These are phyloP conservation scores for Rhodotorula sp. DNA, from an alignment of 1,284 basidiomycete species.

Conservation along the genomic window DNA sequence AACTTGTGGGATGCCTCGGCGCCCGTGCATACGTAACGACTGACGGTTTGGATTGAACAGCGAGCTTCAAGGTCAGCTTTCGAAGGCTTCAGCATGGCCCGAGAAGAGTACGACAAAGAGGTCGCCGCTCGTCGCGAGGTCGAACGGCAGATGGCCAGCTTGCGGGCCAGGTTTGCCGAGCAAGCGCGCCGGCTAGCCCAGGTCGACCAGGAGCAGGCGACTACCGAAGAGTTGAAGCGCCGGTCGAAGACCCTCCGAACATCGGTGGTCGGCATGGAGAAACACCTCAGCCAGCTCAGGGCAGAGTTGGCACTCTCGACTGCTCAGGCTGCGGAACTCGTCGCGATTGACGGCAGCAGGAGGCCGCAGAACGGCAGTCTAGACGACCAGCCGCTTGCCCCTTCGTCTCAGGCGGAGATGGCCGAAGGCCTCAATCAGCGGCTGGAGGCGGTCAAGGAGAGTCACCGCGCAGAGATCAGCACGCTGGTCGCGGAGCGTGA, in stretches of 20 bases:
- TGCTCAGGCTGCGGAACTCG: slow-evolving; percentile 89
- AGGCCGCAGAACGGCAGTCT: slow-evolving; percentile 4
- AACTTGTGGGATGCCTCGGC: not conserved
- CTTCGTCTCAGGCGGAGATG: slow-evolving; percentile 24
- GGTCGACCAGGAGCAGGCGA: slow-evolving; percentile 66
- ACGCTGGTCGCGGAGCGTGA: slow-evolving; percentile 81
- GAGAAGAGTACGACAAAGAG: slow-evolving; percentile 89
- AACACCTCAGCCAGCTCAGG: slow-evolving; percentile 78
- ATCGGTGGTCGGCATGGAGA: slow-evolving; percentile 74
- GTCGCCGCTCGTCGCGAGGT: slow-evolving; percentile 80
- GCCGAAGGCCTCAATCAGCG: slow-evolving; percentile 63
- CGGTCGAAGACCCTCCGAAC: slow-evolving; percentile 74
- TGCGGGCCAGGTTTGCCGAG: slow-evolving; percentile 80
- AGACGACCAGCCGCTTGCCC: not conserved
- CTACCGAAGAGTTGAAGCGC: slow-evolving; percentile 73
- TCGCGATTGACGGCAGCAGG: slow-evolving; percentile 46
- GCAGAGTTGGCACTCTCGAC: slow-evolving; percentile 86
- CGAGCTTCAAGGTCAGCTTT: slow-evolving; percentile 50
- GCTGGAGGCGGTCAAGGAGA: slow-evolving; percentile 81
- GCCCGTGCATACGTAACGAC: not conserved
- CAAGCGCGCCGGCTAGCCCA: slow-evolving; percentile 82
- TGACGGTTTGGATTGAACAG: slow-evolving; percentile 5
- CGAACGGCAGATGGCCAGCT: slow-evolving; percentile 81
- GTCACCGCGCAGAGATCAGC: slow-evolving; percentile 82
- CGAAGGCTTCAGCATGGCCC: slow-evolving; percentile 84